Percentiles rank a stretch among this genome's conserved stretches.
Evolutionary conservation across 2,329 filamentous ascomycete species (phyloP).

Genomic region (Aspergillus vadensis): DNA sequence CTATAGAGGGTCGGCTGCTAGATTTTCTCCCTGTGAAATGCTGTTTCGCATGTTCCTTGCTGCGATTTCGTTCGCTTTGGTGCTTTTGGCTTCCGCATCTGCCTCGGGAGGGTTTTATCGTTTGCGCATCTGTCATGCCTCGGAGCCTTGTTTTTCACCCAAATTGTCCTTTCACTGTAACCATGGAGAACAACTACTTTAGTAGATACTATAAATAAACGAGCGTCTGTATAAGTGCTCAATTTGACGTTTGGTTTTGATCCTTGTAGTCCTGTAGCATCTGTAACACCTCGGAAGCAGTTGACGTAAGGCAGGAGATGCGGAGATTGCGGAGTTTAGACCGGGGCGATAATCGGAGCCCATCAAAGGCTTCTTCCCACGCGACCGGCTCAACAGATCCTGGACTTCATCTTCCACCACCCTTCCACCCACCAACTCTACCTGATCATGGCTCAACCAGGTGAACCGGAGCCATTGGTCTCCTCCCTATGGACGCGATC

Average conservation of each 20-base stretch:
- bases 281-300: not conserved
- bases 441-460: conserved; percentile 14
- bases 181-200: conserved; percentile 8
- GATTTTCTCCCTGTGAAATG: conserved; percentile 13
- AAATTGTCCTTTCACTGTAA: conserved; percentile 17
- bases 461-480: conserved; percentile 38
- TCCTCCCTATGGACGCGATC: conserved; percentile 48
- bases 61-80: conserved; percentile 5
- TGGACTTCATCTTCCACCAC: not conserved
- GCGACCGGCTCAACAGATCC: conserved; percentile 3
- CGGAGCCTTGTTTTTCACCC: not conserved
- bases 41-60: conserved; percentile 7
- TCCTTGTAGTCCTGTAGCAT: not conserved
- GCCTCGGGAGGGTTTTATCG: conserved; percentile 4
- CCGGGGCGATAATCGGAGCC: conserved; percentile 22
- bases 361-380: conserved; percentile 15
- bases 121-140: conserved; percentile 6
- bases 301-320: conserved; percentile 13
- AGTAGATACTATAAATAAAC: conserved; percentile 25
- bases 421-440: not conserved
- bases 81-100: conserved; percentile 11
- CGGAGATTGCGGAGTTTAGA: conserved; percentile 29
- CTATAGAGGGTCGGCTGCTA: conserved; percentile 19
- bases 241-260: not conserved
- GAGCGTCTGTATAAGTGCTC: not conserved